Evolutionary conservation across 2,329 filamentous ascomycete species (phyloP).

Genomic region (Hypoxylon sp.): DNA sequence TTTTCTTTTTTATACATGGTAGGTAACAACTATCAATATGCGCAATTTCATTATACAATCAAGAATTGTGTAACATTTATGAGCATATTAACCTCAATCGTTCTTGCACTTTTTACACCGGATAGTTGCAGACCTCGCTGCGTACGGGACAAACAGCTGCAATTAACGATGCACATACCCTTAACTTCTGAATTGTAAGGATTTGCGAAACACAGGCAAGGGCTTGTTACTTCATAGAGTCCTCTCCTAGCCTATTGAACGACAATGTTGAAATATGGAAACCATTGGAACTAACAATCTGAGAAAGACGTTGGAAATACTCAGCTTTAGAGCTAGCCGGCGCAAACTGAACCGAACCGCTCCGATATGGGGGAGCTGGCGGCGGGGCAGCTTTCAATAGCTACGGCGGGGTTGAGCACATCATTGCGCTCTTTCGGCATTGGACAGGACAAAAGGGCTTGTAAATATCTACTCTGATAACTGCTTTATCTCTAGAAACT

Average conservation of each 20-base stretch:
- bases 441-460: constrained; percentile 8
- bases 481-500: not conserved
- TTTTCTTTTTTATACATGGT: not conserved
- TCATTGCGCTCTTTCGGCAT: constrained; percentile 40
- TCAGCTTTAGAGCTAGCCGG: constrained; percentile 2
- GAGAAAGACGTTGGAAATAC: not conserved
- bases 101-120: not conserved
- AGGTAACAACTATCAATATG: not conserved
- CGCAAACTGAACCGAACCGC: constrained; percentile 29
- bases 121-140: too few species aligned
- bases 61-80: not conserved
- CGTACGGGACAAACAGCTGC: not conserved
- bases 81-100: not conserved
- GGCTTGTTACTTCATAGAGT: not conserved
- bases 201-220: not conserved
- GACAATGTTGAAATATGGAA: not conserved
- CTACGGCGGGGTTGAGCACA: constrained; percentile 44
- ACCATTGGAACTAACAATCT: not conserved
- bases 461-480: not conserved
- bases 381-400: constrained; percentile 39
- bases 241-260: not conserved
- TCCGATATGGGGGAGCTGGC: constrained; percentile 41
- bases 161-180: not conserved
- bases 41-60: not conserved
- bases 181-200: not conserved